Base-by-base conservation (phyloP, 148 eudicot genomes). In the Vaccinium macrocarpon region DNA sequence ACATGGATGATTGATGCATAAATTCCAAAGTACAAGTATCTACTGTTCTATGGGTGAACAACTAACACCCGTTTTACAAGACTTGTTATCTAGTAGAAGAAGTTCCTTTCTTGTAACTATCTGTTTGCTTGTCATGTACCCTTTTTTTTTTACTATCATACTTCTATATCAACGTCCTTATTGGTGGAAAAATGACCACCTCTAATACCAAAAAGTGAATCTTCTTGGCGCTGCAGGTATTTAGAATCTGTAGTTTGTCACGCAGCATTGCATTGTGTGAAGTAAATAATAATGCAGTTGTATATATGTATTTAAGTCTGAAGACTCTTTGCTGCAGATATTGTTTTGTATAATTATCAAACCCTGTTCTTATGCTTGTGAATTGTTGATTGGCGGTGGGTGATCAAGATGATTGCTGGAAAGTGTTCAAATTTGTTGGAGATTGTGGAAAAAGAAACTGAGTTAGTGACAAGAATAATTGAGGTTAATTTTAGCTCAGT, bases 221-320 rank as follows among this genome's bases (percentile, higher is more conserved):
- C 87, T 82, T 91, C 99, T 32, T 96, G 99, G 99, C 93, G 91
- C 91, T 92, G 94, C 83, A 91, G 98, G 98, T 94, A 88, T 16
- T 53, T 6, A 8, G 3, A 49, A 38, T 62, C 6, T 49, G 35
- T 64, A 61, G 46, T 82, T 76, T 48, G 1, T 32, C 35, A 8
- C 0, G 51, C 71, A 53, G 46, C 35, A 21, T 79, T 25, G 18
- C 66, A 57, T 86, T 53, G 0, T 84, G 9, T 35, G 56, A 70
- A 53, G 2, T 78, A 79, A 14, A 56, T 56, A 51, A 21, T 18
- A 6, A 29, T 79, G 19, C 56, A 79, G 59, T 15, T 79, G 19
- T 4, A 52, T 74, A 25, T 7, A 21, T 35, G 68, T 11, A 19
- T 32, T 75, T 1, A 8, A 16, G 5, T 51, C 38, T 29, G 19